Evolutionary conservation across 257 asterid species (phyloP), one percentile per base, ranked within the genome.

Genomic region (Gentiana macrophylla): DNA sequence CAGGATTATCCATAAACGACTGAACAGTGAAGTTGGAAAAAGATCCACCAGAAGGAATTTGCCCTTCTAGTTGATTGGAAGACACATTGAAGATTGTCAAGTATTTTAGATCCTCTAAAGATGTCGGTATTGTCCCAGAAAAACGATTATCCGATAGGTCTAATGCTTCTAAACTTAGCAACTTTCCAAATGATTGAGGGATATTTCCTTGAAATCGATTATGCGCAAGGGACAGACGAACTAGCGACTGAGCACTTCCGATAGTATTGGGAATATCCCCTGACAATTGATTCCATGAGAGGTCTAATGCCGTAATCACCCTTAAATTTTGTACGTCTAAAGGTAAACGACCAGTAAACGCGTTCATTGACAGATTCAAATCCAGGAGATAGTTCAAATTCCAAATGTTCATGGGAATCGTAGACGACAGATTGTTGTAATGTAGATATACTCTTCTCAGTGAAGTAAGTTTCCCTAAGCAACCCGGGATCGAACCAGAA

Each of bases 401-500:
- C 84, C 81, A 74, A 8, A 83, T 54, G 50, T 50, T 74, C 2
- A 55, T 45, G 1, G 86, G 86, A n/a, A 84, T 68, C 0, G 36
- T 57, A 6, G 75, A 69, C 6, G 61, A 68, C 35, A 84, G 63
- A 7, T 37, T 68, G 60, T 80, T 84, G 41, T 80, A 72, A 45
- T 78, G 74, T 44, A 80, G 60, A 55, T 55, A 70, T 49, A 83
- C 35, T 58, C 65, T 12, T 64, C 82, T 68, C 64, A 84, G 32
- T 46, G 75, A 63, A n/a, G 70, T 67, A 33, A 80, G 44, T n/a
- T 68, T 74, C 37, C 86, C 89, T 41, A 84, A 61, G 70, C 89
- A 84, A n/a, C 62, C 64, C 33, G 89, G 89, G 50, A 84, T 77
- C 0, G 76, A 34, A 8, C 94, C 94, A n/a, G 50, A 12, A 32